Base-by-base conservation (phyloP, 163 green algal genomes). In the Chlorella variabilis region DNA sequence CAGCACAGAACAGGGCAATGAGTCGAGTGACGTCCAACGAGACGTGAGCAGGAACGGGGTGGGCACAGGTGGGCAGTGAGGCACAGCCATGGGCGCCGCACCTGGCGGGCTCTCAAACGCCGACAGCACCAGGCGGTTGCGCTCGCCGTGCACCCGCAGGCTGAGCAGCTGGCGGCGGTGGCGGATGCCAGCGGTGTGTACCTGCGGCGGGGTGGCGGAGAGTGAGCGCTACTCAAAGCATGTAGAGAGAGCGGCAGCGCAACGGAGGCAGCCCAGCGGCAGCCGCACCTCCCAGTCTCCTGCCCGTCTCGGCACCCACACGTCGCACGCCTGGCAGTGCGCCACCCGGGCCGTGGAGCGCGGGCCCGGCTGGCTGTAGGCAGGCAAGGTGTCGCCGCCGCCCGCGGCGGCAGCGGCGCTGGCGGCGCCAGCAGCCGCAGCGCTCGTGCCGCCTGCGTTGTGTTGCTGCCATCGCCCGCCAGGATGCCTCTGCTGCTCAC, bases 151-250 rank as follows among this genome's bases (percentile, higher is more conserved):
- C 18, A 75, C 45, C 27, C 66, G 33, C 20, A 87, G 66, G 70
- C 75, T 83, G 8, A 82, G 73, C 59, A 82, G 45, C 59, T 80
- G 62, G 33, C 82, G 82, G 61, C 75, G 82, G 82, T 87, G 82
- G 18, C 73, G 61, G 66, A 87, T 87, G 54, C 82, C 82, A 2
- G 38, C 66, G 9, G 36, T 33, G 38, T 86, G 82, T 23, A 78
- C 71, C 71, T 78, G 70, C 45, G 18, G 62, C 6, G 6, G 25
- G 39, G 41, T 39, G 41, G 39, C 1, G 59, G 3, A 38, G 59
- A 65, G 56, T 3, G 33, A 21, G 49, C 49, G 49, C 49, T 17
- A 45, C 11, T 70, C 62, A 42, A 41, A 68, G 29, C 58, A 39
- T 4, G 58, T 29, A 67, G 59, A 29, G 59, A 66, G 58, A 5